These are phyloP conservation scores for Phytopythium ostracodes DNA, from an alignment of 352 stramenopile genomes.

Conservation along the genomic window DNA sequence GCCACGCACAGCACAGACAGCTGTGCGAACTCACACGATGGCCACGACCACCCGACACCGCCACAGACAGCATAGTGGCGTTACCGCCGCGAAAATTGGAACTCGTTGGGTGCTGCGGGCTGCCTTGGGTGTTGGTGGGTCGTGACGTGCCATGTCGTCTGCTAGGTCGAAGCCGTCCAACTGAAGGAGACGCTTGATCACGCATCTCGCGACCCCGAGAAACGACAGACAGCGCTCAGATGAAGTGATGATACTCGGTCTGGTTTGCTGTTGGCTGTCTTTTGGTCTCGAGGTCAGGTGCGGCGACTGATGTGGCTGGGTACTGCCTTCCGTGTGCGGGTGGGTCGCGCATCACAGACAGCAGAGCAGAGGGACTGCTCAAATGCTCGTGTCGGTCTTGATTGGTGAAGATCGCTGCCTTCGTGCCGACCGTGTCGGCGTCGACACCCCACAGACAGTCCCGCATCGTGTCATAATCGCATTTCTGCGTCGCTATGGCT, in stretches of 20 bases:
- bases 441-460: not conserved
- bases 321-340: not conserved
- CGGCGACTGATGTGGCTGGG: not conserved
- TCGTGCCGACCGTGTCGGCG: not conserved
- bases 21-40: not conserved
- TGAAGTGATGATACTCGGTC: not conserved
- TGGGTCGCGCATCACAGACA: not conserved
- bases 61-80: constrained; percentile 2
- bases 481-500: not conserved
- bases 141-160: not conserved
- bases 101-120: not conserved
- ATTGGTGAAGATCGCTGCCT: not conserved
- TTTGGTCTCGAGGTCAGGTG: not conserved
- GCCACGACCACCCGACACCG: not conserved
- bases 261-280: constrained; percentile 1
- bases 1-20: not conserved
- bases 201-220: not conserved
- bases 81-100: not conserved
- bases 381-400: not conserved
- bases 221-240: not conserved
- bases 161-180: not conserved
- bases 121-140: not conserved
- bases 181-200: not conserved
- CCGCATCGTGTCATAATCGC: not conserved
- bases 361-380: not conserved